Conservation (phyloP, 176 grass and related monocot species). For the Triticum dicoccoides region DNA sequence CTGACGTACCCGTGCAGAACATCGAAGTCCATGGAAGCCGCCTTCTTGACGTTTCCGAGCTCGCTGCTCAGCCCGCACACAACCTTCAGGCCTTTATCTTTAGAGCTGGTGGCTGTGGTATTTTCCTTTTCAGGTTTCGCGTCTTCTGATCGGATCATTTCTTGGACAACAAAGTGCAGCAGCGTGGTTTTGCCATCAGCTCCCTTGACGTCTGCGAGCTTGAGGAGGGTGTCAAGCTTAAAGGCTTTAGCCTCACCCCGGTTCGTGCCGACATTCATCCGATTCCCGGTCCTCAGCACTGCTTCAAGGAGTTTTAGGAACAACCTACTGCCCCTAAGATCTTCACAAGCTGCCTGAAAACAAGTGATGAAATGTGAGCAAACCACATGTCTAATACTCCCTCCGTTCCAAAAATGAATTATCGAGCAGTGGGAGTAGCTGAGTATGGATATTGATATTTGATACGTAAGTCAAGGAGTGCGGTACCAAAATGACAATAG, state of each 20-base stretch:
- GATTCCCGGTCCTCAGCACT: slow-evolving; percentile 87
- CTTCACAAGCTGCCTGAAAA: slow-evolving; percentile 85
- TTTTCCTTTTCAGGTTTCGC: slow-evolving; percentile 52
- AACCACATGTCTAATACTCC: background rate
- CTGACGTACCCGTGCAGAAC: slow-evolving; percentile 81
- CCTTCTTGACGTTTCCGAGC: slow-evolving; percentile 86
- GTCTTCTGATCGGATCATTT: slow-evolving; percentile 90
- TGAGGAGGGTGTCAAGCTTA: slow-evolving; percentile 97
- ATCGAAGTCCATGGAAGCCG: slow-evolving; percentile 92
- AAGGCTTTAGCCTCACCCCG: slow-evolving; percentile 88
- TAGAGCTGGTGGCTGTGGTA: slow-evolving; percentile 35
- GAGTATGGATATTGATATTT: background rate
- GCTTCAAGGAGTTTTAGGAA: slow-evolving; percentile 96
- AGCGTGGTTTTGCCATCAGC: slow-evolving; percentile 93
- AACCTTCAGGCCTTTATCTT: slow-evolving; percentile 86
- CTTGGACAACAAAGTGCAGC: slow-evolving; percentile 97
- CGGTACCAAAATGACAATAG: background rate
- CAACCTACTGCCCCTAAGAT: slow-evolving; percentile 81
- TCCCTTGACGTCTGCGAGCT: slow-evolving; percentile 93
- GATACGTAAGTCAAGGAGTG: background rate
- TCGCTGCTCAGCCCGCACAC: slow-evolving; percentile 78
- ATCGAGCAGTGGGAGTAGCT: background rate
- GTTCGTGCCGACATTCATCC: slow-evolving; percentile 98
- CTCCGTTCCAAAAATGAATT: no score
- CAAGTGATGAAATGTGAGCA: slow-evolving; percentile 11